Base-by-base conservation (phyloP, 148 eudicot genomes). In the Nepenthes mirabilis region DNA sequence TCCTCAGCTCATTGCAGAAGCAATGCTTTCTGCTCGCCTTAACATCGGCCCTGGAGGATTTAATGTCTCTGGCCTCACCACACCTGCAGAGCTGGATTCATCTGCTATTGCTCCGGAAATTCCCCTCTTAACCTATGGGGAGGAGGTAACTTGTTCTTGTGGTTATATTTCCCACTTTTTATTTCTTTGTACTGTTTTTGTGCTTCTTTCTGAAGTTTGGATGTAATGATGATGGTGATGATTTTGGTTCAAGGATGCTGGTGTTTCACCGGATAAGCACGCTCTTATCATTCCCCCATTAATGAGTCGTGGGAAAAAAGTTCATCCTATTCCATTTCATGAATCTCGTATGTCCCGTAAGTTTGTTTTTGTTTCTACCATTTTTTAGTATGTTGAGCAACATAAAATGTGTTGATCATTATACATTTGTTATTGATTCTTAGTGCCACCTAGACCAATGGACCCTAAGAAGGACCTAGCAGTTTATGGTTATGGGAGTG, bases 401-500 rank as follows among this genome's bases (percentile, higher is more conserved):
- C 35, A 1, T 55, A 2, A 34, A 34, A 23, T 23, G 23, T 23
- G 23, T 14, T 56, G 59, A 9, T 56, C 33, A 14, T 33, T 56
- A 9, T 9, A 34, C 56, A 4, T 33, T 64, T 9, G 43, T 4
- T 9, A 6, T 37, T 47, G n/a, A 55, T 74, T 14, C 65, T 65
- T 59, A 91, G 97, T 80, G 77, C 84, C 82, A 52, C 80, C 93
- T 1, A 68, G 94, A 56, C 74, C 96, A 9, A 83, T 91, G 98
- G 98, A 82, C 67, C 90, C 94, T 1, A 81, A 82, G 66, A 91
- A 88, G 74, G 96, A 91, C 54, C 70, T 86, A 14, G 94, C 91
- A 6, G 76, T 82, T 47, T 91, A 91, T 71, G 98, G 98, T 36
- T 91, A 91, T 77, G 98, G 98, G 13, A 91, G 85, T 65, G 91